Conservation (phyloP, 495 filamentous ascomycete species). For the Echria macrotheca region DNA sequence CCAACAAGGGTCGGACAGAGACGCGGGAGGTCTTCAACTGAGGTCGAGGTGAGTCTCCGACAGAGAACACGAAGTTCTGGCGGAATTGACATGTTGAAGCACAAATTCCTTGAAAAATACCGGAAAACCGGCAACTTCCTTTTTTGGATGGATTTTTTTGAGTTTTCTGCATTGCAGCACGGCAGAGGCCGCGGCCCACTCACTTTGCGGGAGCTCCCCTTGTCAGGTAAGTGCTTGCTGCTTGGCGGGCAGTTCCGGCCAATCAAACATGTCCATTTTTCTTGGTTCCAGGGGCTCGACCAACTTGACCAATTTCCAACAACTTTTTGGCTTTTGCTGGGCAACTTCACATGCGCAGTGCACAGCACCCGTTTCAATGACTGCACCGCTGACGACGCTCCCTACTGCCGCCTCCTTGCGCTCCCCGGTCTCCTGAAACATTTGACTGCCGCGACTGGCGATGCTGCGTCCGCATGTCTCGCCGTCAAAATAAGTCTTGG, state of each 20-base stretch:
- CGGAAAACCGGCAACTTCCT: too few species aligned
- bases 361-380: too few species aligned
- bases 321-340: slow-evolving; percentile 1
- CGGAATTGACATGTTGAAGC: slow-evolving; percentile 22
- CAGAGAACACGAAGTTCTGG: slow-evolving; percentile 59
- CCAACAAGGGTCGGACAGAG: slow-evolving; percentile 56
- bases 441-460: too few species aligned
- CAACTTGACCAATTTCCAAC: slow-evolving; percentile 1
- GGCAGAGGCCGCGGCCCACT: slow-evolving; percentile 6
- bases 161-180: slow-evolving; percentile 5
- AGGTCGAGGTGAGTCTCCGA: slow-evolving; percentile 58
- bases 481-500: slow-evolving; percentile 23
- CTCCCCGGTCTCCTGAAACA: neutral
- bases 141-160: neutral
- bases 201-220: slow-evolving; percentile 2
- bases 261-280: neutral
- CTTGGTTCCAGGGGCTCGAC: neutral
- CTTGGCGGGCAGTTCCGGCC: neutral
- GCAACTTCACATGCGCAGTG: too few species aligned
- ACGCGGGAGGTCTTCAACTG: slow-evolving; percentile 57
- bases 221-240: neutral
- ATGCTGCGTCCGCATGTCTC: slow-evolving; percentile 26
- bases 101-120: too few species aligned
- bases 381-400: neutral
- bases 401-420: neutral